Base-by-base conservation (phyloP, 2,329 filamentous ascomycete genomes). In the Talaromyces sp. region DNA sequence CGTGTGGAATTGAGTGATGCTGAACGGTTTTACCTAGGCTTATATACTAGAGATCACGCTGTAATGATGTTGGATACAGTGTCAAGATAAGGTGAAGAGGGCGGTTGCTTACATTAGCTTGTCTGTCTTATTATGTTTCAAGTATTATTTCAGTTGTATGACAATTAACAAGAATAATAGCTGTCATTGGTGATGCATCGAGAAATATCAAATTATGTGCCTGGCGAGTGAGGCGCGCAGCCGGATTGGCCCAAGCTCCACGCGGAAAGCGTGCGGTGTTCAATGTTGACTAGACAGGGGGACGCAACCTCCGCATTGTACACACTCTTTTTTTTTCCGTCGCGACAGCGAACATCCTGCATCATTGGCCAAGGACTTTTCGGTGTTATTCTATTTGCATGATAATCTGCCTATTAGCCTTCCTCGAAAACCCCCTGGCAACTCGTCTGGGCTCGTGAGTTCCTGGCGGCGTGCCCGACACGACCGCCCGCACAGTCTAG, bases 241-340 rank as follows among this genome's bases (percentile, higher is more conserved):
- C 43, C 38, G 48, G 17, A 55, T 59, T 74, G 71, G 73, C 70
- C 73, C 71, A 74, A 74, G 72, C 72, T 75, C 67, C 70, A 69
- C 72, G 69, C 71, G 72, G 69, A 70, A 66, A 54, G 59, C 54
- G 24, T 61, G 57, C 41, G 43, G 60, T 58, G 52, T 58, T 58
- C 41, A 32, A 59, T 58, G 52, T 58, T 58, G 67, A 68, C 63
- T 64, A 62, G 62, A 56, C 61, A 64, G 61, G 56, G 61, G 41
- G 43, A 55, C 54, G 27, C 55, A 59, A 59, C 53, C 54, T 51
- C 52, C 61, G 54, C 61, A 59, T 56, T 27, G 54, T 53, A 54
- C 50, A 31, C 51, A 32, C 48, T 56, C 54, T 12, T 43, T 10
- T 14, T 38, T 41, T 43, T 29, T 9, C 27, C 6, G 14, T 17